These are phyloP conservation scores for Moricandia arvensis DNA, from an alignment of 345 rosid species.

Conservation along the genomic window DNA sequence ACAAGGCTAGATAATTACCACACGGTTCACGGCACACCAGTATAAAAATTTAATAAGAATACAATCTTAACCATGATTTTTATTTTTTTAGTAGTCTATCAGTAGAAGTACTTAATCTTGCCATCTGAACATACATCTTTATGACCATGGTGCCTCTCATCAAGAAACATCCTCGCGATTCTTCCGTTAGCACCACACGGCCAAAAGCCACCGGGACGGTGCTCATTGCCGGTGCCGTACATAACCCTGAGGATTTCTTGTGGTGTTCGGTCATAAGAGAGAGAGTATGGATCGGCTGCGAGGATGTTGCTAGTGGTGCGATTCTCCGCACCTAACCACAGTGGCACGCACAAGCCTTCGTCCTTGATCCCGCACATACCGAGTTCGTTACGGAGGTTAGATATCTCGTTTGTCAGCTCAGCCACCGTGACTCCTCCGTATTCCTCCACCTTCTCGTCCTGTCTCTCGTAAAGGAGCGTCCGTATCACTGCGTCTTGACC, in stretches of 20 bases:
- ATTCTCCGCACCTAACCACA: conserved; percentile 44
- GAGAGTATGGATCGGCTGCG: conserved; percentile 35
- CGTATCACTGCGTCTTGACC: conserved; percentile 73
- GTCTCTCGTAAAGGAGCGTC: conserved; percentile 49
- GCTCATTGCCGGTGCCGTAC: conserved; percentile 49
- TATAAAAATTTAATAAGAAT: not conserved
- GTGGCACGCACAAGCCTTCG: conserved; percentile 49
- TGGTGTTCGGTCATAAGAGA: conserved; percentile 46
- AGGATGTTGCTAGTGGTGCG: conserved; percentile 36
- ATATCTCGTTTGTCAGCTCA: conserved; percentile 44
- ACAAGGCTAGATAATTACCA: not conserved
- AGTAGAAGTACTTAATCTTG: not conserved
- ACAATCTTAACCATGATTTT: not conserved
- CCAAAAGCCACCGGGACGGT: conserved; percentile 48
- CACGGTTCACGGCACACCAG: not conserved
- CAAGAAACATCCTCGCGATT: conserved; percentile 37
- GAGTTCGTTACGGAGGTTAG: conserved; percentile 46
- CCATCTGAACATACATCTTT: not conserved
- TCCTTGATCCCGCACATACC: conserved; percentile 51
- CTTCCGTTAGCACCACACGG: conserved; percentile 50
- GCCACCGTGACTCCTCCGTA: conserved; percentile 47
- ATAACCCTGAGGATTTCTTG: conserved; percentile 46
- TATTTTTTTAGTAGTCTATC: not conserved
- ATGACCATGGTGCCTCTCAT: not conserved
- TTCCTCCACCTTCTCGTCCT: conserved; percentile 39